Conservation (phyloP, 176 grass and related monocot genomes). For the Zea luxurians region DNA sequence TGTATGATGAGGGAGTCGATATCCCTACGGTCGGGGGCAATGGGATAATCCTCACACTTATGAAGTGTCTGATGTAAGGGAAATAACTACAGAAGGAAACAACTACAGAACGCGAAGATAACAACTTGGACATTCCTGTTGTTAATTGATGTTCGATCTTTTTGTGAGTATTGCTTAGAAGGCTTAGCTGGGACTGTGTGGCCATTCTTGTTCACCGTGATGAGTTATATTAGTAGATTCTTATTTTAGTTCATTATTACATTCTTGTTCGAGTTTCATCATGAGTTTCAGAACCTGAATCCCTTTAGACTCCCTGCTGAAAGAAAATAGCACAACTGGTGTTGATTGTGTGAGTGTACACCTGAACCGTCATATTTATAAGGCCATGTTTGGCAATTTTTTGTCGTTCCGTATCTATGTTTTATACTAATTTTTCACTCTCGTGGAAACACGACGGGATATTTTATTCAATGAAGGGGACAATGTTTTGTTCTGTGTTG, state of each 20-base stretch:
- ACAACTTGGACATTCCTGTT: slow-evolving; percentile 80
- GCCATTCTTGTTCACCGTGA: slow-evolving; percentile 3
- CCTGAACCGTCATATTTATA: not conserved
- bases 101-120: slow-evolving; percentile 30
- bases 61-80: slow-evolving; percentile 25
- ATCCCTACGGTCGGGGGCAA: not conserved
- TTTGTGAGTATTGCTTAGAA: slow-evolving; percentile 34
- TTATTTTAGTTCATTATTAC: not conserved
- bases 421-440: too few relatives aligned
- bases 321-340: slow-evolving; percentile 22
- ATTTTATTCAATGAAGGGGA: too few relatives aligned
- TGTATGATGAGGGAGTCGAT: slow-evolving; percentile 62
- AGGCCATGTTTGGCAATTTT: too few relatives aligned
- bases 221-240: slow-evolving; percentile 11
- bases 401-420: too few relatives aligned
- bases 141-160: slow-evolving; percentile 41
- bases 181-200: slow-evolving; percentile 1
- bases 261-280: slow-evolving; percentile 15
- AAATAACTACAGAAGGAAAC: slow-evolving; percentile 44
- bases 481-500: too few relatives aligned
- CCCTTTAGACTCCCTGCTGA: slow-evolving; percentile 22
- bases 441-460: too few relatives aligned
- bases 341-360: not conserved
- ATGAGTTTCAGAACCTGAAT: slow-evolving; percentile 2
- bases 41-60: slow-evolving; percentile 28